These are phyloP conservation scores for Gigaspora rosea DNA, from an alignment of 192 early-diverging fungal genomes.

Conservation along the genomic window DNA sequence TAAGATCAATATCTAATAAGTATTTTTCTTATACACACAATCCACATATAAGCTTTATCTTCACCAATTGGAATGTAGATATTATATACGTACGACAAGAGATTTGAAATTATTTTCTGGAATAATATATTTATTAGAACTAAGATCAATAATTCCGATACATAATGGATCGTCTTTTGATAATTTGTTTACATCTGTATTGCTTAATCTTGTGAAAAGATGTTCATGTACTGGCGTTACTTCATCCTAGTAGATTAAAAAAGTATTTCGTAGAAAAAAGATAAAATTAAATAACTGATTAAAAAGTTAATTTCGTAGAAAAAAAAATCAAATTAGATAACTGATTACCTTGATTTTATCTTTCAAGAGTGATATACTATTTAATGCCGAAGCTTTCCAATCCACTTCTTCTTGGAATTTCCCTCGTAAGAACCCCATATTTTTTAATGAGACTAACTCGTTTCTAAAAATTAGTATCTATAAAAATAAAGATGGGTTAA, in stretches of 20 bases:
- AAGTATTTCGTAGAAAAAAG: neutral
- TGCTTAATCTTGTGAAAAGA: conserved; percentile 11
- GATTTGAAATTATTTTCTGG: conserved; percentile 15
- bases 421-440: conserved; percentile 14
- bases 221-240: neutral
- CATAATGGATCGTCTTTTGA: conserved; percentile 10
- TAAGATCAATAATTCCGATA: conserved; percentile 26
- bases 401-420: conserved; percentile 17
- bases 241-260: conserved; percentile 7
- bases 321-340: neutral
- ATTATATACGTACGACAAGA: conserved; percentile 15
- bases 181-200: conserved; percentile 12
- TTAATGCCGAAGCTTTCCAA: neutral
- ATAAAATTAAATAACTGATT: too few relatives aligned
- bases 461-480: conserved; percentile 23
- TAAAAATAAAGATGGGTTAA: conserved; percentile 15
- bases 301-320: neutral
- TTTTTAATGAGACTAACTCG: conserved; percentile 9
- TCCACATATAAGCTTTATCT: neutral
- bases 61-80: neutral
- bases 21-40: neutral
- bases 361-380: conserved; percentile 1
- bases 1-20: conserved; percentile 5
- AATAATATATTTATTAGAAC: conserved; percentile 21
- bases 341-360: conserved; percentile 6